These are phyloP conservation scores for Cladosporium sphaerospermum DNA, from an alignment of 2,329 filamentous ascomycete genomes.

Conservation along the genomic window DNA sequence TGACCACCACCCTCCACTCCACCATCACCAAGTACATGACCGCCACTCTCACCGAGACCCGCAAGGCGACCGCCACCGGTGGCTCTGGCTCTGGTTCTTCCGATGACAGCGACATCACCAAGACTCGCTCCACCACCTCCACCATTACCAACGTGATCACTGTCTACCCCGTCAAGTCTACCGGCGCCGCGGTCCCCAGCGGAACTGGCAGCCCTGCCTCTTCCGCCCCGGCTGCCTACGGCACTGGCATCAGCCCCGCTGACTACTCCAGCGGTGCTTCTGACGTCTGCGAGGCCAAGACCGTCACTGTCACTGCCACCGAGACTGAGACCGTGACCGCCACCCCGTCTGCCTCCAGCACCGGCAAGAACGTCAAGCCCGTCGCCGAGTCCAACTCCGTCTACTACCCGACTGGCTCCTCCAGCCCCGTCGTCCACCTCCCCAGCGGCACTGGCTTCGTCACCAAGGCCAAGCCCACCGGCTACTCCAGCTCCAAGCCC, in stretches of 20 bases:
- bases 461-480: conserved; percentile 23
- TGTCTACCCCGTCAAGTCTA: conserved; percentile 24
- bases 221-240: conserved; percentile 3
- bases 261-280: conserved; percentile 13
- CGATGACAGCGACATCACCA: conserved; percentile 15
- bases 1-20: conserved; percentile 30
- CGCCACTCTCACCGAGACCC: conserved; percentile 23
- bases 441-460: conserved; percentile 24
- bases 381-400: conserved; percentile 19
- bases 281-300: conserved; percentile 22
- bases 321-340: conserved; percentile 27
- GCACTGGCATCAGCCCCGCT: conserved; percentile 12
- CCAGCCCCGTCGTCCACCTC: conserved; percentile 10
- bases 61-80: conserved; percentile 10
- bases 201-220: conserved; percentile 6
- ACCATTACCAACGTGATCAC: conserved; percentile 31
- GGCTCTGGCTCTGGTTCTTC: conserved; percentile 1
- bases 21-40: conserved; percentile 30
- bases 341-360: conserved; percentile 13
- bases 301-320: conserved; percentile 31
- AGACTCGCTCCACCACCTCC: conserved; percentile 26
- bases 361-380: conserved; percentile 16
- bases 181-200: not conserved
- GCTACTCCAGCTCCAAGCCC: conserved; percentile 7
- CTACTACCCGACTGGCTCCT: conserved; percentile 23